These are phyloP conservation scores for Ophiognomonia clavigignenti-juglandacearum DNA, from an alignment of 2,329 filamentous ascomycete genomes.

Conservation along the genomic window DNA sequence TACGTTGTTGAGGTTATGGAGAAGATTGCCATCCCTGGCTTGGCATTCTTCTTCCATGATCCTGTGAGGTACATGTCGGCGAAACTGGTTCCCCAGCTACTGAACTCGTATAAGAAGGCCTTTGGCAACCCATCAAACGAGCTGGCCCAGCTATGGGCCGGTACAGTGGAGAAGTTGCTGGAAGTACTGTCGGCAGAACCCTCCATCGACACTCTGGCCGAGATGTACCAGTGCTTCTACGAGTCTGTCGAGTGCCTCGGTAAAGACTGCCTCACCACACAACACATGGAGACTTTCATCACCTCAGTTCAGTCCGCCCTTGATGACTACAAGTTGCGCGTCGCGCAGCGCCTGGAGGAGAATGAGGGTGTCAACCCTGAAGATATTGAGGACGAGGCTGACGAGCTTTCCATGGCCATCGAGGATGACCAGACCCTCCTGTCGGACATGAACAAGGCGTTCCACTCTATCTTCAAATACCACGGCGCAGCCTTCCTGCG, in stretches of 20 bases:
- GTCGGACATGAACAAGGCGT: slow-evolving; percentile 99
- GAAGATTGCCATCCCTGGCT: slow-evolving; percentile 86
- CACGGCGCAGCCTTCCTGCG: slow-evolving; percentile 80
- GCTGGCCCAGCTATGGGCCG: slow-evolving; percentile 76
- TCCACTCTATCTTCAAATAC: slow-evolving; percentile 98
- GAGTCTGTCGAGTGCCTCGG: slow-evolving; percentile 94
- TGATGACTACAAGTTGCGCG: slow-evolving; percentile 87
- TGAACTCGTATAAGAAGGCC: slow-evolving; percentile 90
- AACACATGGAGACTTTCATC: slow-evolving; percentile 85
- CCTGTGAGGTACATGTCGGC: slow-evolving; percentile 92
- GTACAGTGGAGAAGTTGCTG: slow-evolving; percentile 82
- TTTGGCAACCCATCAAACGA: slow-evolving; percentile 77
- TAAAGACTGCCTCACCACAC: slow-evolving; percentile 69
- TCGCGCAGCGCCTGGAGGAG: slow-evolving; percentile 78
- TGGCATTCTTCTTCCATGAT: slow-evolving; percentile 99
- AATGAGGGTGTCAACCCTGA: slow-evolving; percentile 67
- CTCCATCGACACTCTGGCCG: slow-evolving; percentile 90
- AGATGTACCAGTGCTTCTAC: slow-evolving; percentile 99
- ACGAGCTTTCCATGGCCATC: slow-evolving; percentile 84
- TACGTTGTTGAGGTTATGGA: slow-evolving; percentile 94
- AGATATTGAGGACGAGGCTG: slow-evolving; percentile 81
- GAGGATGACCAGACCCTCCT: slow-evolving; percentile 96
- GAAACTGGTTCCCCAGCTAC: slow-evolving; percentile 86
- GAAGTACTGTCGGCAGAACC: slow-evolving; percentile 93
- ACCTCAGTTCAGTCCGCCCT: slow-evolving; percentile 79